Evolutionary conservation across 768 basidiomycete genomes (phyloP).

Genomic region (Cyathus striatus): DNA sequence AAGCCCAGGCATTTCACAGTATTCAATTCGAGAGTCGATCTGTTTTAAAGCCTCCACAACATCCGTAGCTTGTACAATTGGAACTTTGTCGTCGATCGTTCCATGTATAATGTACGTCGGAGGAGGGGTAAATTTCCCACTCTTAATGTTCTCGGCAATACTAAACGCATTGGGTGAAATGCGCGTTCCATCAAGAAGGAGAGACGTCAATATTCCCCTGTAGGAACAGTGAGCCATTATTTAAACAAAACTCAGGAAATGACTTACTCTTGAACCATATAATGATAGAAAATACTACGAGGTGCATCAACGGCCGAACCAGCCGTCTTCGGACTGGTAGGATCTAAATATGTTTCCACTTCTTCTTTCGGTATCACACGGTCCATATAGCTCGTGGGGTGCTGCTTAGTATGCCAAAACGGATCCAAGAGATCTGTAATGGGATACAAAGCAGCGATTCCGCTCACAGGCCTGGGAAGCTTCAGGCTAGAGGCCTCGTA

Average conservation of each 20-base stretch:
- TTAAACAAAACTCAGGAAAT: not conserved
- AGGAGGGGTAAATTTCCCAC: constrained; percentile 16
- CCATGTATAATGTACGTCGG: constrained; percentile 32
- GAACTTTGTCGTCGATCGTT: constrained; percentile 27
- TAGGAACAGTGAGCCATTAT: not conserved
- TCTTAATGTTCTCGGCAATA: constrained; percentile 20
- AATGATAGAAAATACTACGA: constrained; percentile 27
- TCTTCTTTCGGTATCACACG: constrained; percentile 22
- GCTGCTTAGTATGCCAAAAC: constrained; percentile 30
- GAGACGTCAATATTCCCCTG: constrained; percentile 21
- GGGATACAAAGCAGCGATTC: constrained; percentile 30
- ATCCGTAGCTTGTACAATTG: constrained; percentile 24
- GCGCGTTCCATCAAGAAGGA: constrained; percentile 26
- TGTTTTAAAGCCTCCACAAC: constrained; percentile 22
- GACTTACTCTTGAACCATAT: constrained; percentile 35
- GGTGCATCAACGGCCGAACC: constrained; percentile 16
- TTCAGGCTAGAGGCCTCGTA: constrained; percentile 24
- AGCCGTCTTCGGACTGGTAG: constrained; percentile 15
- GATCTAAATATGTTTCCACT: constrained; percentile 24
- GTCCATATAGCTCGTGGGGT: constrained; percentile 26
- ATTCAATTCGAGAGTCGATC: constrained; percentile 15
- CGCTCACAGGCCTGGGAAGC: constrained; percentile 19
- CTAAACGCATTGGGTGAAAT: constrained; percentile 22
- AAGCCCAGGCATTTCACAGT: constrained; percentile 25
- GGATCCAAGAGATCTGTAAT: constrained; percentile 29